Evolutionary conservation across 495 filamentous ascomycete genomes (phyloP).

Genomic region (Pseudomonodictys pantanalensis): DNA sequence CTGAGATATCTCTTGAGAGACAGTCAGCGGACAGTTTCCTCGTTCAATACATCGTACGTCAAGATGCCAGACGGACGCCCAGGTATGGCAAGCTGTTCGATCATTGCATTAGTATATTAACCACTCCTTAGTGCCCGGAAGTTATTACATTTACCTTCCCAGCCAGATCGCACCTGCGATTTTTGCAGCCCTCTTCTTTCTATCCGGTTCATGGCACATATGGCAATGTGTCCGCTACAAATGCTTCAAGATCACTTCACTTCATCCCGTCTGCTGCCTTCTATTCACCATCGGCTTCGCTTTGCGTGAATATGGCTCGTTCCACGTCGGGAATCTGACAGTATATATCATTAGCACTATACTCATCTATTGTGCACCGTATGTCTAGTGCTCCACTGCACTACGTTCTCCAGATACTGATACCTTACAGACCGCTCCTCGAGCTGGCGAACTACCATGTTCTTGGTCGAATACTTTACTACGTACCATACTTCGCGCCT

Average conservation of each 20-base stretch:
- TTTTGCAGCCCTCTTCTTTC: background rate
- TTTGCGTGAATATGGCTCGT: constrained; percentile 2
- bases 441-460: constrained; percentile 16
- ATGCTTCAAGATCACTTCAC: background rate
- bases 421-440: background rate
- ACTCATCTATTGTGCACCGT: constrained; percentile 3
- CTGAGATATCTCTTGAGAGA: too few species aligned
- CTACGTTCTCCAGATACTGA: background rate
- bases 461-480: constrained; percentile 8
- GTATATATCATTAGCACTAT: background rate
- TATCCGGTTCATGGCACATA: background rate
- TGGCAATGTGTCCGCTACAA: constrained; percentile 6
- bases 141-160: constrained; percentile 1
- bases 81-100: background rate
- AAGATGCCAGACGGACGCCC: constrained; percentile 3
- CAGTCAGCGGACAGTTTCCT: too few species aligned
- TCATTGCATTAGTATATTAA: background rate
- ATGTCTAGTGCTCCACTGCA: background rate
- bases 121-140: background rate
- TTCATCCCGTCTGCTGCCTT: constrained; percentile 2
- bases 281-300: constrained; percentile 6
- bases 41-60: background rate
- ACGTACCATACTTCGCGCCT: constrained; percentile 8
- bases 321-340: background rate
- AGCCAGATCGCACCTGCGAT: constrained; percentile 1